Evolutionary conservation across 495 filamentous ascomycete genomes (phyloP).

Genomic region (Tuber melanosporum): DNA sequence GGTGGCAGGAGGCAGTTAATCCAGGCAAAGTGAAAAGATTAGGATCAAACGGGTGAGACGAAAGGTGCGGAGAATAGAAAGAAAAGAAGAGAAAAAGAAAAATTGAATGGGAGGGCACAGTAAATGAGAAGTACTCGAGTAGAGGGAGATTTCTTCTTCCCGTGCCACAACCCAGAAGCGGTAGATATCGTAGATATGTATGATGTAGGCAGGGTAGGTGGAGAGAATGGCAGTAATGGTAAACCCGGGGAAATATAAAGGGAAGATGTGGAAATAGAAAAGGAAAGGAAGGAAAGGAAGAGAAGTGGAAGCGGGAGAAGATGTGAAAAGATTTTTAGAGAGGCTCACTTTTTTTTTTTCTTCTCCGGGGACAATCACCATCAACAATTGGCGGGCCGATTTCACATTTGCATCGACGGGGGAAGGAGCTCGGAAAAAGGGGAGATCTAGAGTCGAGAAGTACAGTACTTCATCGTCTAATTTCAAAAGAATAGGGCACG

Average conservation of each 20-base stretch:
- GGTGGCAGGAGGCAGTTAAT: neutral
- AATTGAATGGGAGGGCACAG: neutral
- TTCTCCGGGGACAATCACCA: neutral
- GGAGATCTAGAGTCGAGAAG: neutral
- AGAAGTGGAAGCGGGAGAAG: neutral
- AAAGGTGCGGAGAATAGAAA: constrained; percentile 1
- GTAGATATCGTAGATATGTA: constrained; percentile 1
- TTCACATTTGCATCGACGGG: neutral
- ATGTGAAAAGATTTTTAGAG: constrained; percentile 3
- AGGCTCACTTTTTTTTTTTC: neutral
- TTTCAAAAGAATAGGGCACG: constrained; percentile 2
- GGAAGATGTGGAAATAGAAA: neutral
- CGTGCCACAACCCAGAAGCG: neutral
- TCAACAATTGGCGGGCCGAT: constrained; percentile 2
- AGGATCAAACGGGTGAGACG: neutral
- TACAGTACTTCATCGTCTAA: constrained; percentile 1
- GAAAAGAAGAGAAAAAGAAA: neutral
- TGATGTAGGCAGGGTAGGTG: neutral
- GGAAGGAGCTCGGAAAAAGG: neutral
- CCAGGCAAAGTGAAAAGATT: neutral
- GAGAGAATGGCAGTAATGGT: neutral
- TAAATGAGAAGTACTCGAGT: neutral
- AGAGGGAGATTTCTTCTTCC: neutral
- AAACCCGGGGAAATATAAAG: neutral
- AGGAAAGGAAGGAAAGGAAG: neutral